These are phyloP conservation scores for Solanum pinnatisectum DNA, from an alignment of 257 asterid genomes.

Conservation along the genomic window DNA sequence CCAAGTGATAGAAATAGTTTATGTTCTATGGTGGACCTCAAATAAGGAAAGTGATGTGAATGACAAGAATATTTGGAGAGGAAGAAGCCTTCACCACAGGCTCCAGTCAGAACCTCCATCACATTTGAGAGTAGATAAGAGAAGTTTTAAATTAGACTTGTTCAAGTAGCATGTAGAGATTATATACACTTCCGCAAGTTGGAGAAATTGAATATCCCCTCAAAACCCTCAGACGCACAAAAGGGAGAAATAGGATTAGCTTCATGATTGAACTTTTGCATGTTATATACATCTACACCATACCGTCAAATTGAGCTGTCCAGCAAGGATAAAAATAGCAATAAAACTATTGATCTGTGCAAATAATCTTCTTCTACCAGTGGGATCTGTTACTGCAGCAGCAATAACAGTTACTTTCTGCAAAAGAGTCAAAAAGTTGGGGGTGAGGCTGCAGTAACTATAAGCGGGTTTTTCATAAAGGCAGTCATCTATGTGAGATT, in stretches of 20 bases:
- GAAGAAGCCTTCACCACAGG: background rate
- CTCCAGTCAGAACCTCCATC: background rate
- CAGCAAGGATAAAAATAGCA: conserved; percentile 90
- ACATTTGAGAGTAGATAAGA: background rate
- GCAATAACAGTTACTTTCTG: conserved; percentile 98
- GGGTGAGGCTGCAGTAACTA: background rate
- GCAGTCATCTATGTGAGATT: background rate
- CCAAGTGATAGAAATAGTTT: background rate
- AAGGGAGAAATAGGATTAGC: background rate
- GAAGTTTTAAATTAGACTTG: background rate
- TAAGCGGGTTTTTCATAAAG: background rate
- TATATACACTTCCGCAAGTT: background rate
- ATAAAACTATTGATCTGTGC: conserved; percentile 93
- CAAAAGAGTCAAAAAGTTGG: conserved; percentile 14
- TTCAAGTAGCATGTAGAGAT: background rate
- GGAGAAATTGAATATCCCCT: background rate
- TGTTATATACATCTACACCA: conserved; percentile 3
- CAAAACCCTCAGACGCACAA: background rate
- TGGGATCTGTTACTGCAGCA: conserved; percentile 56
- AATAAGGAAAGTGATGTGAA: background rate
- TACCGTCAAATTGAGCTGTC: conserved; percentile 92
- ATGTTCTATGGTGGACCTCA: background rate
- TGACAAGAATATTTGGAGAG: background rate
- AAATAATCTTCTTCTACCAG: conserved; percentile 75
- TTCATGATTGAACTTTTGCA: background rate